Percentiles rank a stretch among this genome's conserved stretches.
Evolutionary conservation across 108 stramenopile genomes (phyloP).

Genomic region (Pelagomonas calceolata): DNA sequence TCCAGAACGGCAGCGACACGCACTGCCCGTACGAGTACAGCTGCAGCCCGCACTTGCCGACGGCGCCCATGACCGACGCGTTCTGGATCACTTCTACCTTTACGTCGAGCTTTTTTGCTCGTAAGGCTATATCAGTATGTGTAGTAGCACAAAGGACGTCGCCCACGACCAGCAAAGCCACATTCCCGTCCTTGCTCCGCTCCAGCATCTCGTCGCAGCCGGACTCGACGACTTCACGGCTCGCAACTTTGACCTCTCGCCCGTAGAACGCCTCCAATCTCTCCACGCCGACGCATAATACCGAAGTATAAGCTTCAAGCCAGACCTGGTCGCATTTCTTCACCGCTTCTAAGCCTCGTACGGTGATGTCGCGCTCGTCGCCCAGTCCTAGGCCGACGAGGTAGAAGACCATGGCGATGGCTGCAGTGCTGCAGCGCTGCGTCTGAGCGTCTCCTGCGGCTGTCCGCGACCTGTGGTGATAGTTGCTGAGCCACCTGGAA

Average conservation of each 20-base stretch:
- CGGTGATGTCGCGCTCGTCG: constrained; percentile 95
- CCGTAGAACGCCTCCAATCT: constrained; percentile 80
- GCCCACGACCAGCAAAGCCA: constrained; percentile 92
- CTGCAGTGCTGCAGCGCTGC: too few species aligned
- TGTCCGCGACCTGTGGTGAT: too few species aligned
- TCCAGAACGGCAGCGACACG: constrained; percentile 92
- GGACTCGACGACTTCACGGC: constrained; percentile 83
- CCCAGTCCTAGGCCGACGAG: constrained; percentile 93
- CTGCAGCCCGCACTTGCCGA: constrained; percentile 87
- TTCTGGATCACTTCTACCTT: constrained; percentile 91
- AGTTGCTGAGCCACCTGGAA: too few species aligned
- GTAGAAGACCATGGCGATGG: constrained; percentile 91
- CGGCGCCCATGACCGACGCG: constrained; percentile 96
- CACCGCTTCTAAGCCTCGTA: constrained; percentile 90
- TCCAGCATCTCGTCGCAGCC: constrained; percentile 83
- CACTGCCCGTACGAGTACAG: constrained; percentile 97
- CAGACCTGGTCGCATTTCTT: constrained; percentile 65
- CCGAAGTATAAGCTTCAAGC: constrained; percentile 92
- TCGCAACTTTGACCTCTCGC: constrained; percentile 68
- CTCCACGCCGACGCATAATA: constrained; percentile 72
- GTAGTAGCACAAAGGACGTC: constrained; percentile 97
- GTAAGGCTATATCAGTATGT: constrained; percentile 85
- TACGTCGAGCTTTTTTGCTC: constrained; percentile 59
- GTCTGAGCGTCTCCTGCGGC: too few species aligned
- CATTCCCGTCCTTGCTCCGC: constrained; percentile 55